Base-by-base conservation (phyloP, 345 rosid species). In the Clarkia xantiana region DNA sequence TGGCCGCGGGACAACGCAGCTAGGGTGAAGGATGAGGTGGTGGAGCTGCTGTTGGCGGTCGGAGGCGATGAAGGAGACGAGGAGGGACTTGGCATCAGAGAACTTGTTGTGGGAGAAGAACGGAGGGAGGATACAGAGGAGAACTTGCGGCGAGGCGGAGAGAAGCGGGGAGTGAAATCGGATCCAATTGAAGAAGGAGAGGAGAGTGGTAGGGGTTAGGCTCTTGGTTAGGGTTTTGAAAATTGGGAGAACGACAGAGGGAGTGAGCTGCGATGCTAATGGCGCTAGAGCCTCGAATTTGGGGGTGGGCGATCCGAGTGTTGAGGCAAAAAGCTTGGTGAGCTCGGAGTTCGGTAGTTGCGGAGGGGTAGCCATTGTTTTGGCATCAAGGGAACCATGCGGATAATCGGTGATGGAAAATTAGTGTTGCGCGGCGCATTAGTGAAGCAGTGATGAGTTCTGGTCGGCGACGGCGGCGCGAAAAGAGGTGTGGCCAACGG, bases 71-170 rank as follows among this genome's bases (percentile, higher is more conserved):
- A 78, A 77, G 18, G 86, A 58, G 38, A 66, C 63, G 45, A 83
- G 73, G 16, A 86, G 82, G 3, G 84, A 61, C 39, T 66, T 85
- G 44, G 94, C 89, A 53, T 77, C 81, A 49, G 73, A n/a, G 75
- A 73, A 82, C 51, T 81, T 77, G 57, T 67, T 56, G 70, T 64
- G 64, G 16, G 56, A 46, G 64, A 82, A 62, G 45, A 88, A 74
- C 16, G 78, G 57, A 40, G 74, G 76, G 29, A 81, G 74, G 48
- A 85, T 70, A 63, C 77, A 60, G 63, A 81, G 74, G 58, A 84
- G 81, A 14, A 80, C 72, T 22, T 36, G 52, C 14, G 52, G 40
- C 60, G 80, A 62, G 63, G 77, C 71, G 56, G 82, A 76, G 18
- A 76, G 71, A 53, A 18, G 70, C 51, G 15, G 73, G 51, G 20